phyloP scores from a whole-genome alignment of 257 asterid species.

The Nicotiana tomentosiformis region DNA sequence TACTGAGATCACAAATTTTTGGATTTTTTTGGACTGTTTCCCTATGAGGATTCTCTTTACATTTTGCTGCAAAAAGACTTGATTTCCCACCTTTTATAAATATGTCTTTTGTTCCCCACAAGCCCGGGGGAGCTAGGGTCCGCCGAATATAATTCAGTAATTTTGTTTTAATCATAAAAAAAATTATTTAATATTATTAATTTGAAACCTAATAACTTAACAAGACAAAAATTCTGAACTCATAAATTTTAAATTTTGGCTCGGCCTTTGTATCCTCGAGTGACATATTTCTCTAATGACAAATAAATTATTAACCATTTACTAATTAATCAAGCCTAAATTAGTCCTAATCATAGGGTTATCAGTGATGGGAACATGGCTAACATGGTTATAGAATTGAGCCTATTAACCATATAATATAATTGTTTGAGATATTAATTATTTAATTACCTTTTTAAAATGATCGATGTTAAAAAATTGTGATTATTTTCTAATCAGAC shows the following conservation, averaged over 20 bases:
- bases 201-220: no score
- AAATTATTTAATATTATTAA: no score
- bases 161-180: no score
- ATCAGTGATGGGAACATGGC: neutral
- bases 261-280: neutral
- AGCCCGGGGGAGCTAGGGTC: no score
- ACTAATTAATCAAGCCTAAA: neutral
- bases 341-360: neutral
- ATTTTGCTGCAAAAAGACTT: neutral
- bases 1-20: neutral
- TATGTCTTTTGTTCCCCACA: neutral
- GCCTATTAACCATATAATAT: neutral
- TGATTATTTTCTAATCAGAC: neutral
- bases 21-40: neutral
- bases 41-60: neutral
- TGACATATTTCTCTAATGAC: neutral
- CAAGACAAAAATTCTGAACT: accelerated
- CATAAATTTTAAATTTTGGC: accelerated
- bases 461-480: neutral
- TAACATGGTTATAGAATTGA: neutral
- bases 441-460: neutral
- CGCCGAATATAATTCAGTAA: no score
- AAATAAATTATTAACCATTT: neutral
- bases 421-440: neutral
- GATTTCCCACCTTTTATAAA: neutral